Base-by-base conservation (phyloP, 768 basidiomycete genomes). In the Trametes cubensis region DNA sequence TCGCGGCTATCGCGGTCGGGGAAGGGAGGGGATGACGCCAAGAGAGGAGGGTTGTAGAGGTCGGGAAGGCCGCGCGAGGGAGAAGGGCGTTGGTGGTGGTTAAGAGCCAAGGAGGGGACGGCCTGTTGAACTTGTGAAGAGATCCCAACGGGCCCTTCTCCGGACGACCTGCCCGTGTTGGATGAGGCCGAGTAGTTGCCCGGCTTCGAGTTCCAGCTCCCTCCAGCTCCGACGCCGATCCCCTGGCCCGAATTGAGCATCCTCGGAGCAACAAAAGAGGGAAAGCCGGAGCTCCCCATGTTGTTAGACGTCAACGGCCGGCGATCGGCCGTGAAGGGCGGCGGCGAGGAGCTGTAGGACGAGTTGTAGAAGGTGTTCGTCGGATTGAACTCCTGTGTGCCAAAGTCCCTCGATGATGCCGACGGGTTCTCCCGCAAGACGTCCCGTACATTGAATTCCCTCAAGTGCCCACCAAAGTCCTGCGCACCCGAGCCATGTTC, bases 81-180 rank as follows among this genome's bases (percentile, higher is more conserved):
- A 46, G 70, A 64, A 42, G 71, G 70, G 45, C 64, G 67, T 50
- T 72, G 70, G 64, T 71, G 67, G 65, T 70, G 70, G 69, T 71
- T 70, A 61, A 69, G 62, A 62, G 57, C 63, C 66, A 72, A 70
- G 66, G 67, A 63, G 38, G 67, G 54, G 26, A 55, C 52, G 58
- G 63, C 20, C 13, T 55, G 70, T 64, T 71, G 70, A 49, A 68
- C 53, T 66, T 72, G 70, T 58, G 70, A 63, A 58, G 67, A 47
- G 39, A 63, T 28, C 13, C 53, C 51, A 45, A 63, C 65, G 60
- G 40, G 40, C 18, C 58, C 58, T 25, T 63, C 61, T 49, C 56
- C 54, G 49, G 63, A 46, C 38, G 49, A 64, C 62, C 69, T 63
- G 67, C 44, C 60, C 47, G 52, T 44, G 56, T 61, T 66, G 54